phyloP scores from a whole-genome alignment of 179 eudicot genomes.

The Silene vulgaris region DNA sequence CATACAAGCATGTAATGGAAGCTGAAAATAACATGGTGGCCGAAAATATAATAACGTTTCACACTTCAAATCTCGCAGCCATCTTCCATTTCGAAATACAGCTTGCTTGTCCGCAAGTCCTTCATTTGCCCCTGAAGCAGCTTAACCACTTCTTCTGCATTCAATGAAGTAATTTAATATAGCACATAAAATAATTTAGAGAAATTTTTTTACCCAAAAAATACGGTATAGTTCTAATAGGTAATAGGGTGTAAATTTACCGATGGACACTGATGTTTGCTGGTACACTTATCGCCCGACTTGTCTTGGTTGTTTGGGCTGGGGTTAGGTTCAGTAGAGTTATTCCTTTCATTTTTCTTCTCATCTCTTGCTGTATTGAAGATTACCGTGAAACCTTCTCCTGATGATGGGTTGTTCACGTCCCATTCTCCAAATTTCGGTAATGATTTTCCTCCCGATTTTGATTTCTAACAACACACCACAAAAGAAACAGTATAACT shows the following conservation, averaged over 20 bases:
- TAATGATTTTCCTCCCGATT: constrained; percentile 24
- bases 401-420: constrained; percentile 48
- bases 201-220: too few relatives aligned
- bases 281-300: neutral
- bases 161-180: neutral
- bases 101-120: neutral
- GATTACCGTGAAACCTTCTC: constrained; percentile 42
- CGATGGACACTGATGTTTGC: neutral
- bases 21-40: neutral
- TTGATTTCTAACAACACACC: constrained; percentile 20
- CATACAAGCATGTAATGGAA: constrained; percentile 5
- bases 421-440: constrained; percentile 68
- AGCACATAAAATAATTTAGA: neutral
- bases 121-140: constrained; percentile 22
- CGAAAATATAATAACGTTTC: neutral
- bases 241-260: neutral
- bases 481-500: neutral
- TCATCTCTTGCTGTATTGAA: constrained; percentile 49
- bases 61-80: neutral
- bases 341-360: constrained; percentile 30
- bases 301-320: constrained; percentile 4
- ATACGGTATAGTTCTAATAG: too few relatives aligned
- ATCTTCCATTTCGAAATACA: neutral
- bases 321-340: neutral
- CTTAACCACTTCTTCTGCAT: constrained; percentile 32